Conservation (phyloP, 805 yeast species). For the Schwanniomyces sp. region DNA sequence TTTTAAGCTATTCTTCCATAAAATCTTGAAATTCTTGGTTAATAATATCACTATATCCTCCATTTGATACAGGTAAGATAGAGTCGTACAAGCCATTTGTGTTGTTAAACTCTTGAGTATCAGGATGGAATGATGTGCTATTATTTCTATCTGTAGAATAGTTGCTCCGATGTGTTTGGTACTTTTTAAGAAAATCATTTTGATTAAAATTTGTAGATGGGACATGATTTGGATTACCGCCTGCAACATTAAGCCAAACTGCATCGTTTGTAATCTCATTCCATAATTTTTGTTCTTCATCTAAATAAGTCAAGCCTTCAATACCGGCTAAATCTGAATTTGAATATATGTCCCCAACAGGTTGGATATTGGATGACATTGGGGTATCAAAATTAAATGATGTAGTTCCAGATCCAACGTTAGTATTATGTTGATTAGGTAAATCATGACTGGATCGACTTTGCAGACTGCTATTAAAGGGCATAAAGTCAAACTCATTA, state of each 20-base stretch:
- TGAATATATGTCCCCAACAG: slow-evolving; percentile 29
- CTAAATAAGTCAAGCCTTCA: slow-evolving; percentile 41
- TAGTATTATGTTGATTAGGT: background rate
- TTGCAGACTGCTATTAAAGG: slow-evolving; percentile 10
- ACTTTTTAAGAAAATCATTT: slow-evolving; percentile 1
- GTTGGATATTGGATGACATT: slow-evolving; percentile 9
- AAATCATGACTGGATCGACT: background rate
- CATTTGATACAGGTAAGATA: slow-evolving; percentile 5
- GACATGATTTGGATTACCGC: slow-evolving; percentile 19
- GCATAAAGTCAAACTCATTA: slow-evolving; percentile 23
- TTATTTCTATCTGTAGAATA: background rate
- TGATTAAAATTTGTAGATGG: slow-evolving; percentile 8
- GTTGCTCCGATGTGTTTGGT: background rate
- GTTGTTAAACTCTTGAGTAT: background rate
- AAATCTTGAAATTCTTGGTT: slow-evolving; percentile 37
- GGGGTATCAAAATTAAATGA: slow-evolving; percentile 15
- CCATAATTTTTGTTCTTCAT: slow-evolving; percentile 61
- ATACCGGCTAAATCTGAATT: slow-evolving; percentile 41
- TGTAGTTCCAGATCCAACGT: slow-evolving; percentile 18
- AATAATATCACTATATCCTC: slow-evolving; percentile 38
- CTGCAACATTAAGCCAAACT: slow-evolving; percentile 56
- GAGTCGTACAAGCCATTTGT: background rate
- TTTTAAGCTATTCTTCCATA: slow-evolving; percentile 13
- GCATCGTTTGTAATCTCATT: slow-evolving; percentile 76
- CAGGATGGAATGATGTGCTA: background rate